phyloP scores from a whole-genome alignment of 345 rosid species.

The Rhodamnia rubescens region DNA sequence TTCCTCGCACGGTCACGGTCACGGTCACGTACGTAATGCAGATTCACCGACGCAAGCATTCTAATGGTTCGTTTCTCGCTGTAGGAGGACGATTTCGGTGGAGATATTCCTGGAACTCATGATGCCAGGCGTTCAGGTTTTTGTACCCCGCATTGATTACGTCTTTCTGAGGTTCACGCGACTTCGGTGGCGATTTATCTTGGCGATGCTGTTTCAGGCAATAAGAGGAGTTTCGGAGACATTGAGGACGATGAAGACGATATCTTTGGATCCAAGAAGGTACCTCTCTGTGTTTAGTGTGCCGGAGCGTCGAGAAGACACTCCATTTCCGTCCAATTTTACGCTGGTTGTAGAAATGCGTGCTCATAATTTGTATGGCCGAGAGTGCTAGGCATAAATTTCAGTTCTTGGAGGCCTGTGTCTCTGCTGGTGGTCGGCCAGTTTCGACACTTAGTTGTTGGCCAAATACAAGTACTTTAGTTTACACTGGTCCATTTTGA shows the following conservation, averaged over 20 bases:
- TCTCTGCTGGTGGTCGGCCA: background rate
- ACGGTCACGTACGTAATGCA: background rate
- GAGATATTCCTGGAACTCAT: constrained; percentile 49
- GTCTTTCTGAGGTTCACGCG: background rate
- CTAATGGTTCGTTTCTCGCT: background rate
- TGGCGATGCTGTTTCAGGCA: constrained; percentile 18
- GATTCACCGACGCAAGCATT: background rate
- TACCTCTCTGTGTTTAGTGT: background rate
- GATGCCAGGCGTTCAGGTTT: constrained; percentile 45
- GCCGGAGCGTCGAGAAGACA: background rate
- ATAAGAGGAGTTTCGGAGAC: constrained; percentile 73
- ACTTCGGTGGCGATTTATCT: background rate
- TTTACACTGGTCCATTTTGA: background rate
- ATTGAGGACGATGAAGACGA: constrained; percentile 92
- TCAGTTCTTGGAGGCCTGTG: background rate
- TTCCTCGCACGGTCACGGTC: background rate
- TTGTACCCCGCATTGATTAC: background rate
- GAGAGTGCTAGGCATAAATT: background rate
- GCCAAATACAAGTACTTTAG: background rate
- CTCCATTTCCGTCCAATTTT: background rate
- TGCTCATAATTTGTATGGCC: background rate
- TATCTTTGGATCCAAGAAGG: constrained; percentile 75
- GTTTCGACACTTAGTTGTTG: background rate
- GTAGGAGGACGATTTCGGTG: constrained; percentile 90
- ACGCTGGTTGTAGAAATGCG: background rate